These are phyloP conservation scores for Camelina laxa DNA, from an alignment of 345 rosid species.

Conservation along the genomic window DNA sequence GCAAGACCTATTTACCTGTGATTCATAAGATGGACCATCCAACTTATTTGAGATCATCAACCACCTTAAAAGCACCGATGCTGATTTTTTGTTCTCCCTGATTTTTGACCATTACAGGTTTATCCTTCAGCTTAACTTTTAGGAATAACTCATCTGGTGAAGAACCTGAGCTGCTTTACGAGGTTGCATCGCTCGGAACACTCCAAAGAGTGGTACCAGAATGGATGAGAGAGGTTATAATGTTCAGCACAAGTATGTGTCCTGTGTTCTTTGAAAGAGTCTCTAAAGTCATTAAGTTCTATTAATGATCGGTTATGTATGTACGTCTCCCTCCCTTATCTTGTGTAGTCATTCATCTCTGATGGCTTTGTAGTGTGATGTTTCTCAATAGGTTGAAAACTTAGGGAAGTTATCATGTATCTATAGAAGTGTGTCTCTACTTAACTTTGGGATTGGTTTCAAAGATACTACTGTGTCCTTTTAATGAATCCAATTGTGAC, in stretches of 20 bases:
- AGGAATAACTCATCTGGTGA: conserved; percentile 45
- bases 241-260: conserved; percentile 77
- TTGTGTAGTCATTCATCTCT: conserved; percentile 6
- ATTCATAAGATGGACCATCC: not conserved
- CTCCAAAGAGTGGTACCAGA: conserved; percentile 80
- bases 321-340: conserved; percentile 18
- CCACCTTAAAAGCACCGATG: conserved; percentile 17
- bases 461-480: conserved; percentile 19
- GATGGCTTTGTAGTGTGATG: conserved; percentile 32
- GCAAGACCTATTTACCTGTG: not conserved
- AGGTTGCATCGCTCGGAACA: conserved; percentile 67
- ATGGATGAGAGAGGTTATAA: conserved; percentile 86
- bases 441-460: conserved; percentile 20
- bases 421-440: conserved; percentile 13
- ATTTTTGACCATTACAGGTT: conserved; percentile 56
- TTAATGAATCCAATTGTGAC: conserved; percentile 21
- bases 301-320: conserved; percentile 23
- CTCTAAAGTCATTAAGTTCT: conserved; percentile 57
- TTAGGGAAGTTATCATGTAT: conserved; percentile 31
- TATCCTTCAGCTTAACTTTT: conserved; percentile 75
- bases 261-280: conserved; percentile 75
- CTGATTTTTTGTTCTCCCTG: conserved; percentile 18
- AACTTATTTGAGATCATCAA: not conserved
- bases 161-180: conserved; percentile 68
- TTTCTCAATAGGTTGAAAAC: conserved; percentile 20